A percentile compares a stretch with the other conserved stretches of the same genome.
phyloP scores from a whole-genome alignment of 1,284 basidiomycete species.

The Grifola frondosa region DNA sequence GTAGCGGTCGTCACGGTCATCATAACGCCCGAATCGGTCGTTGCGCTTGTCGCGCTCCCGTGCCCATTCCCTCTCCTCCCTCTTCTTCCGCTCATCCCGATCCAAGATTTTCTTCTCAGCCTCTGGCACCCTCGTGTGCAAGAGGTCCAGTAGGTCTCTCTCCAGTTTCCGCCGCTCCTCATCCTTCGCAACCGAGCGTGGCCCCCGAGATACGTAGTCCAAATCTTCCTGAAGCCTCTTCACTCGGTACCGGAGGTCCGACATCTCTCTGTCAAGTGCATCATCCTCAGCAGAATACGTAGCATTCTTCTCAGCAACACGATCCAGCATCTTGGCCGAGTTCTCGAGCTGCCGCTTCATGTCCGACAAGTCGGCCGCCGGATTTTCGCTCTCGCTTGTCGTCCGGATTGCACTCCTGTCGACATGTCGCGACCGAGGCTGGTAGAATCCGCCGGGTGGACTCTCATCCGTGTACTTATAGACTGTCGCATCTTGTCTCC shows the following conservation, averaged over 20 bases:
- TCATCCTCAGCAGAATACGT: constrained; percentile 79
- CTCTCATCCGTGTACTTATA: constrained; percentile 84
- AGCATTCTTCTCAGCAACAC: constrained; percentile 60
- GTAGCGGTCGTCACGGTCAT: constrained; percentile 39
- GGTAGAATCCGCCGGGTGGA: constrained; percentile 69
- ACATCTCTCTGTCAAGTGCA: constrained; percentile 85
- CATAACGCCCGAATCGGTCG: constrained; percentile 73
- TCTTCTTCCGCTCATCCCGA: constrained; percentile 72
- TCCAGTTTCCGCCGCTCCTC: constrained; percentile 88
- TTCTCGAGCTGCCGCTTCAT: constrained; percentile 86
- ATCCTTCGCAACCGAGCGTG: constrained; percentile 75
- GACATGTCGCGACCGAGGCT: constrained; percentile 85
- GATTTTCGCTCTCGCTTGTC: constrained; percentile 67
- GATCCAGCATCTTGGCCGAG: constrained; percentile 83
- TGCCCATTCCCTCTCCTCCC: constrained; percentile 77
- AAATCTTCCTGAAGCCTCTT: constrained; percentile 91
- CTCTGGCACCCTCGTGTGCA: constrained; percentile 92
- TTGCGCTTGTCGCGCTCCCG: constrained; percentile 86
- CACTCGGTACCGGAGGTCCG: constrained; percentile 85
- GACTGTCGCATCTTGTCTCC: constrained; percentile 85
- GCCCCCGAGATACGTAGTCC: constrained; percentile 84
- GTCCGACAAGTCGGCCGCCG: constrained; percentile 76
- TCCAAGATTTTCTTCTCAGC: constrained; percentile 86
- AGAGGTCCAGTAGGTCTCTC: constrained; percentile 82
- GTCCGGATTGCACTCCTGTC: constrained; percentile 85